Base-by-base conservation (phyloP, 805 yeast genomes). In the Nakazawaea populi region DNA sequence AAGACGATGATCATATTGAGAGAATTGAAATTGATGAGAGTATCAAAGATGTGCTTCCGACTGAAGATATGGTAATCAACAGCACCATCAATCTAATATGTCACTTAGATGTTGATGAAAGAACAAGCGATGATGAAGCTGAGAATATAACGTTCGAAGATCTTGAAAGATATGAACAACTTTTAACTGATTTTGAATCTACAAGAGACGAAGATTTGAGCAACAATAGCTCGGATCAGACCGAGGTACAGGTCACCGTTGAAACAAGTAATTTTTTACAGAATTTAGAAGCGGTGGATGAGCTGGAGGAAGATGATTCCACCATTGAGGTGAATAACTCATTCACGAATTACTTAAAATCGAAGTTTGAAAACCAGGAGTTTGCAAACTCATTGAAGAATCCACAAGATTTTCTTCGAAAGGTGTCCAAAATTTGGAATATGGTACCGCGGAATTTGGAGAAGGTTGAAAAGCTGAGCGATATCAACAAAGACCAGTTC, bases 351-450 rank as follows among this genome's bases (percentile, higher is more conserved):
- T 49, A 49, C 40, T 10, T 49, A 4, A 39, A 40, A 40, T 27
- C 14, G 12, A 49, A 44, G 18, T 29, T 50, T 27, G 30, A 28
- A 18, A 36, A 44, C 14, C 35, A 41, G 5, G 41, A 44, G 9
- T 8, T 30, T 7, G 6, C 42, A 36, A 14, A 40, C 29, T 40
- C 44, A 6, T 27, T 50, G 10, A 24, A 12, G 4, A 46, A 50
- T 37, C 52, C 52, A 14, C 49, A 50, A 24, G 47, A 42, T 12
- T 50, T 50, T 30, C 42, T 50, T 24, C 12, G 27, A 6, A 50
- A 50, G 42, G 49, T 50, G 7, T 36, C 49, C 18, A 50, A 50
- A 29, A 29, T 50, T 6, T 50, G 52, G 52, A 50, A 46, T 4
- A 11, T 50, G 40, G 18, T 50, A 11, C 52, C 52, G 3, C 28